Evolutionary conservation across 2,329 filamentous ascomycete species (phyloP), one percentile per base, ranked within the genome.

Genomic region (Chalaropsis ovoidea): DNA sequence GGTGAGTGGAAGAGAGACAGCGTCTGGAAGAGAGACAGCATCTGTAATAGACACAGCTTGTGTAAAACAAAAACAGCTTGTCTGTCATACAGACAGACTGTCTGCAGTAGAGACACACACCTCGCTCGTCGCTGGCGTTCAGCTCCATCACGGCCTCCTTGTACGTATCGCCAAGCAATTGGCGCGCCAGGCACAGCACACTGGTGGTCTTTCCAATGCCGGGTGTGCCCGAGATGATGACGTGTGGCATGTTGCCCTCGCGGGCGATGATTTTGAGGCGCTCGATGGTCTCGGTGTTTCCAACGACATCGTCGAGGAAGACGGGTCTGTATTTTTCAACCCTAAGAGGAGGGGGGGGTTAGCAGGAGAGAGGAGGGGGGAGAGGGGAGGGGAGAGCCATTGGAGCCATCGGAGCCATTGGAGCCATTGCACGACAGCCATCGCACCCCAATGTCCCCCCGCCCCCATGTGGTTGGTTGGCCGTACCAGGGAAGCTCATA

Each of bases 211-310:
- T 99, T 76, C 94, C 94, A 72, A 97, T 99, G 73, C 94, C 94
- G 22, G 94, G 94, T 91, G 96, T 97, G 68, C 94, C 94, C n/a
- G 90, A 96, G 72, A 99, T 97, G 76, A 99, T 97, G 72, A 99
- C 85, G 77, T 99, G 94, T 1, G 94, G 94, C 92, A 99, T 96
- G 77, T 99, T 99, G 71, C 94, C 94, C 78, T 97, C 94, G 76
- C 92, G 94, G 60, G 94, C 92, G 71, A 99, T 97, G 72, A 99
- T 97, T 75, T 97, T 97, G 71, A 99, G 80, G 65, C 94, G 88
- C 76, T 97, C 93, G 71, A 99, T 91, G 0, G 94, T 99, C 75
- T 99, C 94, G 22, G 90, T 95, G 76, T 99, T 99, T 73, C 94
- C 94, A 65, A 99, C 94, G 64, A 99, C 87, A 77, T 99, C 93